Base-by-base conservation (phyloP, 129 eudicot genomes). In the Tanacetum coccineum region DNA sequence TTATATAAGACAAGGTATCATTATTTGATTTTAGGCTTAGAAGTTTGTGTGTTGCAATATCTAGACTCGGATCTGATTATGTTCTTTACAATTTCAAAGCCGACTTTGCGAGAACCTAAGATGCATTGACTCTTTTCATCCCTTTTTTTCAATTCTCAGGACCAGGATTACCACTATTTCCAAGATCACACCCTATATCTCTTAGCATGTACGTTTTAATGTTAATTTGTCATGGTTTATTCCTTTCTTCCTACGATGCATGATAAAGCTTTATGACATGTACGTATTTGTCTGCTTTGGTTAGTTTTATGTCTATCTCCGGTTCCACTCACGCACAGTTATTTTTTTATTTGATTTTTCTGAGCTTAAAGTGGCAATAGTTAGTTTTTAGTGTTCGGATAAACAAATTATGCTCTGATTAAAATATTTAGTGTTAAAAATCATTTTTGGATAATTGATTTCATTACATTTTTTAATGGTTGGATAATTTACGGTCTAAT, bases 121-220 rank as follows among this genome's bases (percentile, higher is more conserved):
- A 9, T 11, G 28, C 10, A 54, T 48, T 25, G 42, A 25, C 57
- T 42, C 39, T 71, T 47, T 46, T 4, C 0, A 20, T 15, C 48
- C 36, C 42, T 17, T 32, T 44, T 9, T 73, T 68, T 61, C 30
- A 22, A 46, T 59, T 20, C 48, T 57, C n/a, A 84, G 90, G 81
- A 20, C 75, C 84, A 74, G 86, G 90, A 68, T 70, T 78, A 67
- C 79, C 80, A 67, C 80, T 72, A 59, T 85, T 85, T 74, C 91
- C 91, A 55, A 87, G 91, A 76, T 85, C 91, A 62, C 91, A 85
- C 75, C 91, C 91, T 44, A 87, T 85, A 53, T 85, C 91, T 74
- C 91, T 85, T 74, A 82, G 84, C 85, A 85, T 87, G 91, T 85
- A 50, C 54, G 42, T 30, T 76, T 66, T 71, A 40, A 42, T 59